These are phyloP conservation scores for Candida maltosa DNA, from an alignment of 805 yeast genomes.

Conservation along the genomic window DNA sequence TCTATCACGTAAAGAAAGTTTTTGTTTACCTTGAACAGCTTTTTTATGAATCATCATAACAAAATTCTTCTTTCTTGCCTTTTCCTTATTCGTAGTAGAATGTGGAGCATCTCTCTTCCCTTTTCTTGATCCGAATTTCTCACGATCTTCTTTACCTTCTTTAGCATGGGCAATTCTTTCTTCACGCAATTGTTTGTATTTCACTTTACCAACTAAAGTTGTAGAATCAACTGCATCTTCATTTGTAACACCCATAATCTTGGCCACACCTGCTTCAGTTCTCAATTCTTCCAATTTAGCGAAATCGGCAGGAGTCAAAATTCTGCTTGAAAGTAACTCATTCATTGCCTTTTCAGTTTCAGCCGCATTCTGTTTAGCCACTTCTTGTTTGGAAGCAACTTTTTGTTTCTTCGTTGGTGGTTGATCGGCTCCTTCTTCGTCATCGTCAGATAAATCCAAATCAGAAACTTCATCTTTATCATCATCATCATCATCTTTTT, in stretches of 20 bases:
- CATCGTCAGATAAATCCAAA: slow-evolving; percentile 24
- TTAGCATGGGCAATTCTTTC: slow-evolving; percentile 82
- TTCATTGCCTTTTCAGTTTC: slow-evolving; percentile 32
- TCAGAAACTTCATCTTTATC: slow-evolving; percentile 28
- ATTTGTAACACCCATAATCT: slow-evolving; percentile 64
- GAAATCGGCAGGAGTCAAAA: slow-evolving; percentile 96
- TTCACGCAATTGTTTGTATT: slow-evolving; percentile 82
- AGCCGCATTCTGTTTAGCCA: slow-evolving; percentile 24
- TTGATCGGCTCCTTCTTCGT: slow-evolving; percentile 38
- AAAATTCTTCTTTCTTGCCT: slow-evolving; percentile 97
- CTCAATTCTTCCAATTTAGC: slow-evolving; percentile 89
- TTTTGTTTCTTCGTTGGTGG: slow-evolving; percentile 23
- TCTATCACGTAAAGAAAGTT: slow-evolving; percentile 84
- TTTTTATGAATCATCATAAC: slow-evolving; percentile 97
- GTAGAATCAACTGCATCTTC: slow-evolving; percentile 87
- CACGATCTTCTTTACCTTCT: slow-evolving; percentile 94
- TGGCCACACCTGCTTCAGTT: slow-evolving; percentile 80
- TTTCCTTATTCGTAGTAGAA: slow-evolving; percentile 92
- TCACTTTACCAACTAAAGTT: slow-evolving; percentile 70
- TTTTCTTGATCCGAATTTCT: slow-evolving; percentile 82
- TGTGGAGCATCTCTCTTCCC: slow-evolving; percentile 75
- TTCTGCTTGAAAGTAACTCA: slow-evolving; percentile 66
- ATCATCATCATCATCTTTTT: slow-evolving; percentile 39
- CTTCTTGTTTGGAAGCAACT: slow-evolving; percentile 13
- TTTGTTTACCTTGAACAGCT: slow-evolving; percentile 91